Evolutionary conservation across 306 rosid species (phyloP).

Genomic region (Cyclanthera cordifolia): DNA sequence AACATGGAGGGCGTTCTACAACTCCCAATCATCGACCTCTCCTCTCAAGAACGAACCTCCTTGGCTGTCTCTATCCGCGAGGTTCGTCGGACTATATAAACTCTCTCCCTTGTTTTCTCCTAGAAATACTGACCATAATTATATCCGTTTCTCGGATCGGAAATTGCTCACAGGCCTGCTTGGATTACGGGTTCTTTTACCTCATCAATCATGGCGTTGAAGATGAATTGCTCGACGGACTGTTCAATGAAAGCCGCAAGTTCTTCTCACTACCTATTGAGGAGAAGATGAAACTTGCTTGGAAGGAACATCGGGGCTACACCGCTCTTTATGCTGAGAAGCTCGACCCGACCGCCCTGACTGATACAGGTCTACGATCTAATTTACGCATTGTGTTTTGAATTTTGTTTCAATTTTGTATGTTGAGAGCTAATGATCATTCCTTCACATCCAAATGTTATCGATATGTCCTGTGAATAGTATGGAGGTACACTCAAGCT

Average conservation of each 20-base stretch:
- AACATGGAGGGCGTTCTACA: conserved; percentile 25
- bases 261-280: conserved; percentile 53
- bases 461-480: no score
- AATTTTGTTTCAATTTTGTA: no score
- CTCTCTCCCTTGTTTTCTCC: background rate
- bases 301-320: conserved; percentile 62
- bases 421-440: background rate
- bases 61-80: conserved; percentile 44
- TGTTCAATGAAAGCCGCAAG: conserved; percentile 36
- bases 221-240: conserved; percentile 23
- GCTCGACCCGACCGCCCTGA: conserved; percentile 36
- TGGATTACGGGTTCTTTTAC: conserved; percentile 70
- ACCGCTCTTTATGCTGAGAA: conserved; percentile 54
- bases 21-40: conserved; percentile 61
- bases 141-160: background rate
- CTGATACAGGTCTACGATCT: conserved; percentile 35
- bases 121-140: background rate
- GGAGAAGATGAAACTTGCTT: conserved; percentile 39
- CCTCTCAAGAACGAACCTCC: conserved; percentile 44
- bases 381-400: background rate
- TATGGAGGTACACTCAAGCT: no score
- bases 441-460: no score
- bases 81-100: conserved; percentile 19
- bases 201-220: conserved; percentile 72
- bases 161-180: conserved; percentile 42